phyloP scores from a whole-genome alignment of 306 rosid genomes.

The Mucuna pruriens region DNA sequence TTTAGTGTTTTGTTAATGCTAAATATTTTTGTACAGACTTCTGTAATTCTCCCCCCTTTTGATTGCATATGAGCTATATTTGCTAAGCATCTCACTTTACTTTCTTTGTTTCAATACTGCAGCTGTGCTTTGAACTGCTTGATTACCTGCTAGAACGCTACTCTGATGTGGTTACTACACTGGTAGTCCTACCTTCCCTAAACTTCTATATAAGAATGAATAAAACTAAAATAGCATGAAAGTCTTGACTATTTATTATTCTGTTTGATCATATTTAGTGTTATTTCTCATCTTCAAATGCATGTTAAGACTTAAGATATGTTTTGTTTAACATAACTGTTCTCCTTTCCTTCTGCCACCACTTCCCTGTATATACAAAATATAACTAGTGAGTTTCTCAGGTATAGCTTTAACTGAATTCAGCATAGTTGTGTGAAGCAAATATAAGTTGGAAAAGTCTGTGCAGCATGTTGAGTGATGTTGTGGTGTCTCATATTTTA shows the following conservation, averaged over 20 bases:
- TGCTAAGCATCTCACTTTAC: slow-evolving; percentile 28
- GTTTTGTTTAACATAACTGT: slow-evolving; percentile 9
- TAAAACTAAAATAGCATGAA: not conserved
- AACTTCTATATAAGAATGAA: slow-evolving; percentile 33
- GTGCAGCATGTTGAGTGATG: not conserved
- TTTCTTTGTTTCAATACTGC: slow-evolving; percentile 50
- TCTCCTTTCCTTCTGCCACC: slow-evolving; percentile 11
- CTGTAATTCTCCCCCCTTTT: not conserved
- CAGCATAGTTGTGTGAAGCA: slow-evolving; percentile 26
- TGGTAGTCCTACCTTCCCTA: slow-evolving; percentile 62
- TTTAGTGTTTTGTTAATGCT: not conserved
- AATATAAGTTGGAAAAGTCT: slow-evolving; percentile 7
- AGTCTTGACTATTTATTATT: slow-evolving; percentile 13
- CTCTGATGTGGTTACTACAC: slow-evolving; percentile 61
- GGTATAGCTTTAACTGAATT: slow-evolving; percentile 11
- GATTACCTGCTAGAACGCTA: slow-evolving; percentile 66
- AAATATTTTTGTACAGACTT: slow-evolving; percentile 21
- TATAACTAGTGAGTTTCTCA: slow-evolving; percentile 5
- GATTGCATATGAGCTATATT: slow-evolving; percentile 24
- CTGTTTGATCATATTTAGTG: not conserved
- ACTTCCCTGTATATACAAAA: slow-evolving; percentile 14
- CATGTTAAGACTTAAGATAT: not conserved
- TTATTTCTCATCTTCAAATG: not conserved
- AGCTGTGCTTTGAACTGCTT: slow-evolving; percentile 94
- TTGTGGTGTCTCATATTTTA: slow-evolving; percentile 16